These are phyloP conservation scores for Fusarium stilboides DNA, from an alignment of 2,329 filamentous ascomycete genomes.

Conservation along the genomic window DNA sequence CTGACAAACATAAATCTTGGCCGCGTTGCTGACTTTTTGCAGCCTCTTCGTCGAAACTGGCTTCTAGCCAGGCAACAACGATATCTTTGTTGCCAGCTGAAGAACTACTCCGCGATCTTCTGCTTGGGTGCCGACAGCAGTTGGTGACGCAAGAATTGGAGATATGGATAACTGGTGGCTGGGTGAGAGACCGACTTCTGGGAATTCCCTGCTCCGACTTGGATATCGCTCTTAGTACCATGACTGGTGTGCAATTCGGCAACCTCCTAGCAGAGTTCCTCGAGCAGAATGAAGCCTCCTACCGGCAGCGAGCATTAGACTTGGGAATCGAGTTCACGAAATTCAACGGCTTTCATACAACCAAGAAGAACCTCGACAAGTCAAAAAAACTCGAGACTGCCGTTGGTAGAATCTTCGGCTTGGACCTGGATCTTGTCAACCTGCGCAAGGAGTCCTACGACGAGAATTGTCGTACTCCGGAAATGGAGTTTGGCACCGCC, in stretches of 20 bases:
- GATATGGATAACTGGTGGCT: conserved; percentile 2
- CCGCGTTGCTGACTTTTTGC: background rate
- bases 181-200: background rate
- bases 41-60: background rate
- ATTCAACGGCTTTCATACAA: background rate
- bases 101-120: background rate
- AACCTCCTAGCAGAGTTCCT: conserved; percentile 1
- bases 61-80: background rate
- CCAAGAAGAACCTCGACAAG: conserved; percentile 4
- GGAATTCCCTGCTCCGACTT: background rate
- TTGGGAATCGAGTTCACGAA: background rate
- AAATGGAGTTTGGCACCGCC: background rate
- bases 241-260: background rate
- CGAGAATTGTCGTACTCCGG: background rate
- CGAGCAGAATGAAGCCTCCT: background rate
- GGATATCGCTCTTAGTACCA: conserved; percentile 2
- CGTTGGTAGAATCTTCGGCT: background rate
- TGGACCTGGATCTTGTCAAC: conserved; percentile 2
- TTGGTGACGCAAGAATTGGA: background rate
- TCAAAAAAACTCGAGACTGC: conserved; percentile 2
- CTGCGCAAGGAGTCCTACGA: conserved; percentile 1
- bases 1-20: background rate
- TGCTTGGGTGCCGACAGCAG: background rate
- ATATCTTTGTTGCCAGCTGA: background rate
- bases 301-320: background rate